Percentiles rank a stretch among this genome's conserved stretches.
Conservation (phyloP, 2,329 filamentous ascomycete species). For the Cephalotrichum gorgonifer region DNA sequence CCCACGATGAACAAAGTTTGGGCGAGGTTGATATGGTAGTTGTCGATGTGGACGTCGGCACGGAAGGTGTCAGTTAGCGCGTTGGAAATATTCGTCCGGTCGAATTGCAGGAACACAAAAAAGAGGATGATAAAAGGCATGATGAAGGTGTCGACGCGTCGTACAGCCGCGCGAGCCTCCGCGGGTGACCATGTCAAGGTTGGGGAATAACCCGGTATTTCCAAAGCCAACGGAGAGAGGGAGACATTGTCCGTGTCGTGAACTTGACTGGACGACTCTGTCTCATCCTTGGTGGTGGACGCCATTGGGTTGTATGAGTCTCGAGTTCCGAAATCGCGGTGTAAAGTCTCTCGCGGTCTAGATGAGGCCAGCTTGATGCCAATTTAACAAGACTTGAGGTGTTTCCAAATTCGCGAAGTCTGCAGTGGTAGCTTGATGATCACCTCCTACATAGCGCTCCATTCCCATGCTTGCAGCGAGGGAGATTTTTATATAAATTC, state of each 20-base stretch:
- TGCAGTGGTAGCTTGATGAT: too few species aligned
- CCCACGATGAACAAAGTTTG: constrained; percentile 39
- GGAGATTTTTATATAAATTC: constrained; percentile 4
- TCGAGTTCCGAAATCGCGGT: too few species aligned
- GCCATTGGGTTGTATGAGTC: too few species aligned
- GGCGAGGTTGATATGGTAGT: constrained; percentile 40
- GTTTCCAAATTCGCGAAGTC: too few species aligned
- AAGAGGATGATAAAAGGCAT: constrained; percentile 19
- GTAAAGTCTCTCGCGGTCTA: too few species aligned
- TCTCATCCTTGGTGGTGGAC: not conserved
- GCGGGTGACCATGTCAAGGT: constrained; percentile 6
- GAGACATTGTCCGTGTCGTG: not conserved
- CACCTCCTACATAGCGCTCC: too few species aligned
- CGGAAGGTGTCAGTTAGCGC: constrained; percentile 41
- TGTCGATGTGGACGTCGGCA: constrained; percentile 34
- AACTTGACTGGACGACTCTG: not conserved
- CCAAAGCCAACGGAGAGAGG: constrained; percentile 5
- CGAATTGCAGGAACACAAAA: constrained; percentile 22
- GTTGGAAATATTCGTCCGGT: constrained; percentile 32
- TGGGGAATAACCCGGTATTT: constrained; percentile 15
- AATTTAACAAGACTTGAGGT: too few species aligned
- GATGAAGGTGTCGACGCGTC: constrained; percentile 17
- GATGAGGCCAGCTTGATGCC: too few species aligned
- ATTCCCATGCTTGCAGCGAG: too few species aligned
- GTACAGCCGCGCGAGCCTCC: constrained; percentile 9